A percentile compares a stretch with the other conserved stretches of the same genome.
These are phyloP conservation scores for Suillus paluster DNA, from an alignment of 768 basidiomycete species.

Conservation along the genomic window DNA sequence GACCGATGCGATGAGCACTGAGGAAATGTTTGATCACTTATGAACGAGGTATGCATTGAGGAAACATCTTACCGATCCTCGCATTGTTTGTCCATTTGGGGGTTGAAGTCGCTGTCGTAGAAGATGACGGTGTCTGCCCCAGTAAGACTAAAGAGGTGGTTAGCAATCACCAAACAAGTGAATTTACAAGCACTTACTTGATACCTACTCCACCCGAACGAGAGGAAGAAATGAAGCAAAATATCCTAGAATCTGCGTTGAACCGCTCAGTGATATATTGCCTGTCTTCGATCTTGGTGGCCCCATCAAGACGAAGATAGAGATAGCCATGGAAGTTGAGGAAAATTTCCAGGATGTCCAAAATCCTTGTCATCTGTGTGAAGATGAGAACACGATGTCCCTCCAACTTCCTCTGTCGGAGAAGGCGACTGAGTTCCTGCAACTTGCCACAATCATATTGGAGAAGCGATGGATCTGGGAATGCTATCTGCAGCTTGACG, in stretches of 20 bases:
- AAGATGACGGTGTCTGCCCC: constrained; percentile 97
- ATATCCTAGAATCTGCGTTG: constrained; percentile 77
- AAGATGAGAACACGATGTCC: constrained; percentile 94
- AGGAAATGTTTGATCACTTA: constrained; percentile 5
- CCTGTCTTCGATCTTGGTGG: constrained; percentile 93
- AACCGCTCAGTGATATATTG: constrained; percentile 89
- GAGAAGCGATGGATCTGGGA: constrained; percentile 86
- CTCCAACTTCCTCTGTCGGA: constrained; percentile 83
- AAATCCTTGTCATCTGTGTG: constrained; percentile 94
- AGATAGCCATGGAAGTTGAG: constrained; percentile 92
- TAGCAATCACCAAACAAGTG: constrained; percentile 21
- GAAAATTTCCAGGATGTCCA: constrained; percentile 94
- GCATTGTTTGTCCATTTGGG: constrained; percentile 97
- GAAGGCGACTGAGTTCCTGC: constrained; percentile 76
- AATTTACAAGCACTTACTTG: constrained; percentile 62
- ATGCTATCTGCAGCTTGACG: constrained; percentile 90
- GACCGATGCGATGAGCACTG: constrained; percentile 97
- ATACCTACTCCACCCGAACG: constrained; percentile 89
- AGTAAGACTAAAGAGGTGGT: constrained; percentile 55
- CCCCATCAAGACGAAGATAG: constrained; percentile 92
- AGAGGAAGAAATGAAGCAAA: constrained; percentile 89
- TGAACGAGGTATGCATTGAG: neutral
- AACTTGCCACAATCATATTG: constrained; percentile 98
- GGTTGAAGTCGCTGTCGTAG: constrained; percentile 97
- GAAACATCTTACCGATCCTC: constrained; percentile 74